Evolutionary conservation across 345 rosid genomes (phyloP).

Genomic region (Punica granatum): DNA sequence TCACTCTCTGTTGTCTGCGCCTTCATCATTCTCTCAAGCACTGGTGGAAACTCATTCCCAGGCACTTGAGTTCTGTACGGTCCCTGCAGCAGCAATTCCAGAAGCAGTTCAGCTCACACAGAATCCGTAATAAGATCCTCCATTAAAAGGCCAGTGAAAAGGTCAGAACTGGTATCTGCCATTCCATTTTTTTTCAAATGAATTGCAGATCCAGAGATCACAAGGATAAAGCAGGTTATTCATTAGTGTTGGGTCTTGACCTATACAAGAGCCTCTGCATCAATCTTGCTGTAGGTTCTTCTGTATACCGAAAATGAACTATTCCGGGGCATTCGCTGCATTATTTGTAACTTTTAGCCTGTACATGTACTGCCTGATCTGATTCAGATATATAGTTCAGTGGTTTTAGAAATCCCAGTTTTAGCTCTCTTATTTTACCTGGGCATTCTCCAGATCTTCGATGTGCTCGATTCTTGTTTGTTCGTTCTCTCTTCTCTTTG

Average conservation of each 20-base stretch:
- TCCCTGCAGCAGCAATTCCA: neutral
- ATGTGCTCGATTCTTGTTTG: neutral
- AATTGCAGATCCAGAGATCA: neutral
- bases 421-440: neutral
- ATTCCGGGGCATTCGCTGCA: neutral
- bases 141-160: neutral
- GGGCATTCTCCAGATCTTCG: neutral
- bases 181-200: neutral
- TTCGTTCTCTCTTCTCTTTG: neutral
- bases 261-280: neutral
- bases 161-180: neutral
- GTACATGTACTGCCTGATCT: neutral
- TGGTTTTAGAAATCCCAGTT: neutral
- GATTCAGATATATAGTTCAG: neutral
- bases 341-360: neutral
- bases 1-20: slow-evolving; percentile 95
- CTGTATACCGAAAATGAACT: neutral
- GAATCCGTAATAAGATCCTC: neutral
- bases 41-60: slow-evolving; percentile 41
- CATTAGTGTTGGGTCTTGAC: neutral
- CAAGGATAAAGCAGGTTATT: neutral
- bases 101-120: neutral
- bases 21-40: slow-evolving; percentile 71
- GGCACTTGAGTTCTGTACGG: slow-evolving; percentile 30
- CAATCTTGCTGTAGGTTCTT: neutral